Base-by-base conservation (phyloP, 257 asterid species). In the Solanum chiquidenum region DNA sequence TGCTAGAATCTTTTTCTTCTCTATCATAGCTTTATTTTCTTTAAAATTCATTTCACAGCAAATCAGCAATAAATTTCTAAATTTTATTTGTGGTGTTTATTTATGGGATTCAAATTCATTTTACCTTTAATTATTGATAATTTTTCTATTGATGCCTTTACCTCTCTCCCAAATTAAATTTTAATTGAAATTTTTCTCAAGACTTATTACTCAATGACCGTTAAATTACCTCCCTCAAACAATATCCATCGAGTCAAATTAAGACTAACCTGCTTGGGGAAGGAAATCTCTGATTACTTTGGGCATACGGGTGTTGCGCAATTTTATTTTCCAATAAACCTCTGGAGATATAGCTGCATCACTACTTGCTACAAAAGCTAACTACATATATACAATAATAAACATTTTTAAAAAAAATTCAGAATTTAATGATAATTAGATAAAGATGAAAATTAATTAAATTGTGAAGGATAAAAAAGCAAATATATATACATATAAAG, bases 261-360 rank as follows among this genome's bases (percentile, higher is more conserved):
- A 64, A n/a, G 33, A 83, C 86, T 12, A 34, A 88, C 77, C 84
- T 46, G 90, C 16, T 16, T 38, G 69, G 33, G 82, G 31, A 5
- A 88, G 77, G 13, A 84, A 86, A 74, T 88, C 86, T 25, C 79
- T 84, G 20, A 87, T 40, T 12, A 79, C 83, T 58, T 66, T 52
- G 13, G 91, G 91, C 71, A 87, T 90, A 3, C n/a, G 84, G 62
- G 92, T 13, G 55, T 86, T 83, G 20, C 87, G 86, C 35, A 88
- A 64, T 83, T 72, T 34, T 7, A 90, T 29, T 12, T 89, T 87
- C 92, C 92, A 90, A 62, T 88, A 90, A 46, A 44, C 40, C 87
- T 64, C 91, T 16, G 89, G 46, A 38, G 79, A 33, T 88, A 72
- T 13, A 58, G 83, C 86, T 79, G 90, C 89, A 71, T 72, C 83